Evolutionary conservation across 176 grass and related monocot genomes (phyloP).

Genomic region (Cocos nucifera): DNA sequence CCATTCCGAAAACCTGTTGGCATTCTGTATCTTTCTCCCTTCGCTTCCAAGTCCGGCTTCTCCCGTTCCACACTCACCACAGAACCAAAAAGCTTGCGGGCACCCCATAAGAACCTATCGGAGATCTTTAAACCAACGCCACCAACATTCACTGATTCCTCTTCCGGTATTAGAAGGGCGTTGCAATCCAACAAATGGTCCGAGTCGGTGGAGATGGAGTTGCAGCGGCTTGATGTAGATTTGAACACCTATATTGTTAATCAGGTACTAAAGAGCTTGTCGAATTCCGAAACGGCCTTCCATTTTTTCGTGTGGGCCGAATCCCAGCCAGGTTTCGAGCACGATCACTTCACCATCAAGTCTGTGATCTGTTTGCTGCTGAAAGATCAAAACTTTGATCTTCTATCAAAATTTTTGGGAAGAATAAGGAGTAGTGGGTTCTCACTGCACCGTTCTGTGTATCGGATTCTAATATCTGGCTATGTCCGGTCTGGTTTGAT

Average conservation of each 20-base stretch:
- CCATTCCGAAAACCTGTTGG: neutral
- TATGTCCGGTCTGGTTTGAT: conserved; percentile 37
- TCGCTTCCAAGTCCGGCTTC: conserved; percentile 14
- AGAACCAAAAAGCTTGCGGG: neutral
- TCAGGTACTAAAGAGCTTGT: conserved; percentile 39
- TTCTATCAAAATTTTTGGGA: conserved; percentile 41
- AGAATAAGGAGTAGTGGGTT: conserved; percentile 33
- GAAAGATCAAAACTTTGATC: conserved; percentile 36
- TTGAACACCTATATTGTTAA: conserved; percentile 50
- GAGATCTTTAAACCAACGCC: conserved; percentile 10
- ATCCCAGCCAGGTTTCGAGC: conserved; percentile 35
- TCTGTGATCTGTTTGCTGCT: conserved; percentile 42
- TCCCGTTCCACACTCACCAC: neutral
- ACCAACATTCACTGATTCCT: conserved; percentile 3
- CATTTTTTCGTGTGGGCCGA: conserved; percentile 60
- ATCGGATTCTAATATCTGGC: conserved; percentile 46
- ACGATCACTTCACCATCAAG: conserved; percentile 39
- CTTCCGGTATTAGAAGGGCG: conserved; percentile 16
- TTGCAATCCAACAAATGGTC: conserved; percentile 29
- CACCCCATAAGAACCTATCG: conserved; percentile 14
- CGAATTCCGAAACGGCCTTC: conserved; percentile 36
- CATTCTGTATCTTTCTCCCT: neutral
- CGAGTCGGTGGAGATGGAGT: conserved; percentile 28
- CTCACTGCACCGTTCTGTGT: conserved; percentile 45
- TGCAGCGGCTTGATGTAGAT: conserved; percentile 36